phyloP scores from a whole-genome alignment of 129 eudicot genomes.

The Gnaphalium uliginosum region DNA sequence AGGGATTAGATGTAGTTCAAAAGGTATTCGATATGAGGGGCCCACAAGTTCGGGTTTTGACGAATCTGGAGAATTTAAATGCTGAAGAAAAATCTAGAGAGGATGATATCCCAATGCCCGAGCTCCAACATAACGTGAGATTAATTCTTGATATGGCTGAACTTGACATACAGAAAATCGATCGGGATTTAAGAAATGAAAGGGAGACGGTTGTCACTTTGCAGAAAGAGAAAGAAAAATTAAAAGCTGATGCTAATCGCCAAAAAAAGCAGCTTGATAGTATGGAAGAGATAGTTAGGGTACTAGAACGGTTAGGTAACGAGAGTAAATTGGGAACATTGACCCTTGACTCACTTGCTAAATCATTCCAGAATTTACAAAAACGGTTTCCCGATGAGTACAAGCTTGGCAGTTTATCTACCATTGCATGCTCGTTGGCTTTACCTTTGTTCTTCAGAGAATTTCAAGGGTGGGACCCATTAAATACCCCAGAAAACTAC shows the following conservation, averaged over 20 bases:
- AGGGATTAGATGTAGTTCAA: slow-evolving; percentile 61
- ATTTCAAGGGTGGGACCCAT: slow-evolving; percentile 83
- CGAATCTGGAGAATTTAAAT: slow-evolving; percentile 74
- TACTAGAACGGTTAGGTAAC: slow-evolving; percentile 46
- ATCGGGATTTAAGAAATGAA: slow-evolving; percentile 67
- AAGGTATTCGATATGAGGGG: slow-evolving; percentile 87
- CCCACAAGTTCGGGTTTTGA: slow-evolving; percentile 78
- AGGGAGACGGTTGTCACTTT: slow-evolving; percentile 64
- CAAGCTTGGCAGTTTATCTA: slow-evolving; percentile 55
- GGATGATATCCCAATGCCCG: slow-evolving; percentile 69
- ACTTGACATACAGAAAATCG: slow-evolving; percentile 67
- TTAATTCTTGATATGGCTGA: slow-evolving; percentile 67
- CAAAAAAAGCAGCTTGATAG: slow-evolving; percentile 61
- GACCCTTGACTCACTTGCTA: slow-evolving; percentile 67
- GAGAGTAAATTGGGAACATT: slow-evolving; percentile 47
- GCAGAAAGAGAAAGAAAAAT: slow-evolving; percentile 70
- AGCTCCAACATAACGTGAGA: slow-evolving; percentile 72
- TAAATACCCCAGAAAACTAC: slow-evolving; percentile 51
- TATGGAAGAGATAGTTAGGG: slow-evolving; percentile 56
- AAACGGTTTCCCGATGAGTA: slow-evolving; percentile 55
- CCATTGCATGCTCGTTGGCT: slow-evolving; percentile 64
- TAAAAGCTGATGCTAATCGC: slow-evolving; percentile 47
- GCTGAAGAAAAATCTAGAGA: slow-evolving; percentile 69
- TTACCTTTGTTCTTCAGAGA: slow-evolving; percentile 59
- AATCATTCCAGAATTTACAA: slow-evolving; percentile 51